Evolutionary conservation across 768 basidiomycete genomes (phyloP), one percentile per base, ranked within the genome.

Genomic region (Rhodosporidiobolus odoratus): DNA sequence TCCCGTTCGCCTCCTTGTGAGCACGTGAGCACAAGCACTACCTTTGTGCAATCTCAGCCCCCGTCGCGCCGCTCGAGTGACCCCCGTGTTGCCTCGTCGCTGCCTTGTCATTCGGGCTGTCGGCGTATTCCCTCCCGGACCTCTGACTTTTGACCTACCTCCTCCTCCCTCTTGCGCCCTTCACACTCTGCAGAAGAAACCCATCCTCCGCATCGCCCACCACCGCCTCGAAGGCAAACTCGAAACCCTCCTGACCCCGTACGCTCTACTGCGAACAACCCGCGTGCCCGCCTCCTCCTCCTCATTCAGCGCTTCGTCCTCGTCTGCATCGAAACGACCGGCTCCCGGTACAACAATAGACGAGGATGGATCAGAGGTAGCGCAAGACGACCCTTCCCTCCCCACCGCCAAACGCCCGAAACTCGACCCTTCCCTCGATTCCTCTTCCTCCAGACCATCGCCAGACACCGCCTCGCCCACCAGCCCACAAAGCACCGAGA

Each of bases 141-240:
- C 54, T 15, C 13, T 12, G 6, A 34, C 13, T 21, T n/a, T 27
- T 35, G 43, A 30, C 61, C 0, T 27, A 27, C 21, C 3, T 38
- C 7, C 9, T 19, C 52, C 32, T 32, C 52, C 9, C 21, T 53
- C 27, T 45, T 23, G 12, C 13, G 23, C 43, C 23, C 43, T 12
- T 13, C 43, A 23, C 43, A 45, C 43, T n/a, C 9, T 30, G 30
- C 68, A 77, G 76, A 64, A 58, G 47, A 70, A 74, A 30, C 76
- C 76, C 17, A 63, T 68, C 10, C 65, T 77, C 12, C 62, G 70
- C 21, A 77, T 77, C 58, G 73, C 70, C 8, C 76, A 77, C 45
- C 76, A 77, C 47, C 71, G 71, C 1, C 66, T 77, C 25, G 66
- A 72, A 43, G 76, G 76, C 47, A 74, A 75, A 37, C 43, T 76